Percentiles rank a stretch among this genome's conserved stretches.
phyloP scores from a whole-genome alignment of 2,329 filamentous ascomycete genomes.

The Exophiala sp. region DNA sequence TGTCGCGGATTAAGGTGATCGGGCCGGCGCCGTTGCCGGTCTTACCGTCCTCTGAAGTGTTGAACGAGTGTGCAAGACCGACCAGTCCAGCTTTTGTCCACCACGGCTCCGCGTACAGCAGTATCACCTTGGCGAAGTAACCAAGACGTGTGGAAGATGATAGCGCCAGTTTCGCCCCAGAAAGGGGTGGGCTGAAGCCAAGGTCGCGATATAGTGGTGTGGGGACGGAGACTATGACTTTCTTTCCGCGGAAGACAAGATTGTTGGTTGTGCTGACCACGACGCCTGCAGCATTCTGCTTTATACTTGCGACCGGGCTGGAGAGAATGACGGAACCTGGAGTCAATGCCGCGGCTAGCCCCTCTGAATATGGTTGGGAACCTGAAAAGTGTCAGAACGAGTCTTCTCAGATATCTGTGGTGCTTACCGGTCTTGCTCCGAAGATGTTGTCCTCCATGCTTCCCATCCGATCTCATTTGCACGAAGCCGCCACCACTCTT shows the following conservation, averaged over 20 bases:
- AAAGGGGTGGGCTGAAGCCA: slow-evolving; percentile 47
- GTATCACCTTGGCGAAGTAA: slow-evolving; percentile 51
- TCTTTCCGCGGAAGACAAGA: slow-evolving; percentile 26
- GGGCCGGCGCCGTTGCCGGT: slow-evolving; percentile 31
- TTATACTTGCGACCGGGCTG: neutral
- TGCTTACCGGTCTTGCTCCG: slow-evolving; percentile 39
- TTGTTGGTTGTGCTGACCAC: neutral
- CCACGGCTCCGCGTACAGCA: slow-evolving; percentile 46
- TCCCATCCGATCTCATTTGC: slow-evolving; percentile 51
- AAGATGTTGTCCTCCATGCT: slow-evolving; percentile 52
- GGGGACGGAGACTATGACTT: slow-evolving; percentile 49
- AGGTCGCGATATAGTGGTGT: slow-evolving; percentile 46
- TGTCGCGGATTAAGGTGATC: slow-evolving; percentile 37
- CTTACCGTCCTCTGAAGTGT: neutral
- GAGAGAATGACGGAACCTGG: neutral
- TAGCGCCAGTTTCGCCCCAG: slow-evolving; percentile 37
- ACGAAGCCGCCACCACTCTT: slow-evolving; percentile 50
- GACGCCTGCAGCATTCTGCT: neutral
- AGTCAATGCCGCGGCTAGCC: neutral
- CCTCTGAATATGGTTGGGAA: neutral
- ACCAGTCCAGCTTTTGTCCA: slow-evolving; percentile 1
- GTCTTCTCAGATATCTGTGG: no score
- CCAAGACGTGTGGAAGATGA: slow-evolving; percentile 39
- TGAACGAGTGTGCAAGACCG: neutral
- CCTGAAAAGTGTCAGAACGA: neutral